phyloP scores from a whole-genome alignment of 1,284 basidiomycete species.

The Naganishia cerealis region DNA sequence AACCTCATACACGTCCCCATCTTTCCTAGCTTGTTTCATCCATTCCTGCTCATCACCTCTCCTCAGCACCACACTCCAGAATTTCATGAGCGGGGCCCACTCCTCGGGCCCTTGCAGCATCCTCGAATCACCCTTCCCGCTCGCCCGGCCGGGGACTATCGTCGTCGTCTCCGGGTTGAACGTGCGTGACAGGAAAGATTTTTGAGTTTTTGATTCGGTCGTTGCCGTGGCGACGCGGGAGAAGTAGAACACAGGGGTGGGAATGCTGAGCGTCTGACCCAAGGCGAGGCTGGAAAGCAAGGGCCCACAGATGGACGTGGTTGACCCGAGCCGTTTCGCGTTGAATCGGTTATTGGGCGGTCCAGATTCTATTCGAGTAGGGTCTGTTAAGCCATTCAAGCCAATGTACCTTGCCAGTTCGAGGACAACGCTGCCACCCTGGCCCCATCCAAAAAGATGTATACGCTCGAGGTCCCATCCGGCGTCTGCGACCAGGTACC shows the following conservation, averaged over 20 bases:
- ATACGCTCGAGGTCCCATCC: constrained; percentile 68
- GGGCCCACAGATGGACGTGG: constrained; percentile 68
- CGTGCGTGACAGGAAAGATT: constrained; percentile 5
- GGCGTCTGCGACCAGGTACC: constrained; percentile 61
- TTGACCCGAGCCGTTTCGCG: constrained; percentile 61
- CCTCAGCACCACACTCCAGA: constrained; percentile 73
- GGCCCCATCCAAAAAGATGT: constrained; percentile 85
- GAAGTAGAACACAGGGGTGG: constrained; percentile 64
- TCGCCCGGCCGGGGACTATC: constrained; percentile 54
- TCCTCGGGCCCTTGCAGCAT: constrained; percentile 77
- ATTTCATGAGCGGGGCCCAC: constrained; percentile 79
- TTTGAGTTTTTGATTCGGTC: neutral
- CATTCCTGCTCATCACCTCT: constrained; percentile 52
- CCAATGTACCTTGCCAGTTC: constrained; percentile 62
- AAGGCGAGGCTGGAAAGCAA: constrained; percentile 73
- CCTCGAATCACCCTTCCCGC: constrained; percentile 56
- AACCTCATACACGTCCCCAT: constrained; percentile 73
- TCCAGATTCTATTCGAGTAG: neutral
- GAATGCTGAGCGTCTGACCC: constrained; percentile 55
- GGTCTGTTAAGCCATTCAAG: constrained; percentile 22
- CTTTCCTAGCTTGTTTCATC: constrained; percentile 52
- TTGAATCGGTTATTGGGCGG: constrained; percentile 23
- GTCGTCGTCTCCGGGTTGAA: constrained; percentile 49
- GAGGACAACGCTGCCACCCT: constrained; percentile 76
- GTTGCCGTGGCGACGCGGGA: constrained; percentile 53